Evolutionary conservation across 768 basidiomycete species (phyloP).

Genomic region (Hemileccinum impolitum): DNA sequence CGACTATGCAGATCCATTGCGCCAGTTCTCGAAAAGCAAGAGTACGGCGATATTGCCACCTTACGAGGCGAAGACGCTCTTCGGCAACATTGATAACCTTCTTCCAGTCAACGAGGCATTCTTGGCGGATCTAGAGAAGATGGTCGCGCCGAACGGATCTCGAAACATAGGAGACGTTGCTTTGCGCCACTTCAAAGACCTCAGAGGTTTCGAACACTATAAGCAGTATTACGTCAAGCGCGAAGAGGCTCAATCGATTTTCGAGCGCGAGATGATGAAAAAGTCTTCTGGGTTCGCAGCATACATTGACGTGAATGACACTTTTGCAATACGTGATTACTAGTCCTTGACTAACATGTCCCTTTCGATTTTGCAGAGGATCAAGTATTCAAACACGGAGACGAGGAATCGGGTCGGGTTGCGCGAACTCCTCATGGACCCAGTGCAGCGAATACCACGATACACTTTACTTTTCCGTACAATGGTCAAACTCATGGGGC

Average conservation of each 20-base stretch:
- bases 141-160: conserved; percentile 59
- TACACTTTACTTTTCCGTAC: conserved; percentile 91
- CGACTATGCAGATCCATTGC: conserved; percentile 89
- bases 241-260: conserved; percentile 87
- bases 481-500: conserved; percentile 88
- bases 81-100: conserved; percentile 90
- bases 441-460: conserved; percentile 91
- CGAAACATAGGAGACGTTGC: conserved; percentile 77
- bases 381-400: conserved; percentile 81
- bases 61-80: conserved; percentile 91
- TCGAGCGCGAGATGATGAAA: conserved; percentile 79
- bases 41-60: conserved; percentile 83
- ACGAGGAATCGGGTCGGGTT: conserved; percentile 79
- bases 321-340: conserved; percentile 8
- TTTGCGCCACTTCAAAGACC: conserved; percentile 80
- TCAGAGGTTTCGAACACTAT: conserved; percentile 86
- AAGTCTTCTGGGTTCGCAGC: conserved; percentile 77
- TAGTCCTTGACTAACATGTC: conserved; percentile 5
- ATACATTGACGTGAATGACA: conserved; percentile 75
- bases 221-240: conserved; percentile 88
- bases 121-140: conserved; percentile 75
- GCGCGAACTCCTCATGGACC: conserved; percentile 92
- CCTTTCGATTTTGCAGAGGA: conserved; percentile 47
- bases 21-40: conserved; percentile 79
- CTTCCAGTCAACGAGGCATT: conserved; percentile 89